Conservation (phyloP, 2,329 filamentous ascomycete species). For the Penicillium sp. region DNA sequence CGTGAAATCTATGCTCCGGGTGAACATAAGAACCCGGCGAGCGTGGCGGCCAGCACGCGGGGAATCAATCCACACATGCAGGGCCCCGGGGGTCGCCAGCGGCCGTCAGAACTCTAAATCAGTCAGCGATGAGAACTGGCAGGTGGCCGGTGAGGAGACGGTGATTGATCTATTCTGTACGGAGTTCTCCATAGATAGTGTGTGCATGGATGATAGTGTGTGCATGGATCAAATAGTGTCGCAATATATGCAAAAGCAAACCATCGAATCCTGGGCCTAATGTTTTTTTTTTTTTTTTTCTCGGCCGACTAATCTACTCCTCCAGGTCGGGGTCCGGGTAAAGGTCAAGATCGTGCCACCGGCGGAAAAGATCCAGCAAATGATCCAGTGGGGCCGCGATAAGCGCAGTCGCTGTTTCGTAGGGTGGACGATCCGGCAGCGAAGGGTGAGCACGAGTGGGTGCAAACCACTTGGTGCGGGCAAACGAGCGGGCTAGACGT, state of each 20-base stretch:
- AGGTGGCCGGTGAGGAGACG: too few species aligned
- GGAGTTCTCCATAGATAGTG: too few species aligned
- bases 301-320: neutral
- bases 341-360: slow-evolving; percentile 50
- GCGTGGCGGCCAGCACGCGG: neutral
- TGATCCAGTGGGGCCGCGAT: slow-evolving; percentile 62
- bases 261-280: too few species aligned
- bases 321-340: neutral
- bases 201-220: too few species aligned
- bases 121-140: neutral
- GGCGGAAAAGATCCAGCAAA: slow-evolving; percentile 59
- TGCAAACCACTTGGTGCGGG: slow-evolving; percentile 58
- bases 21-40: neutral
- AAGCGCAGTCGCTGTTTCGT: slow-evolving; percentile 60
- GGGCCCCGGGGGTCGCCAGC: neutral
- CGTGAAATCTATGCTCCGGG: slow-evolving; percentile 5
- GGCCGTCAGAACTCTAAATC: neutral
- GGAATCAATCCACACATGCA: neutral
- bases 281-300: too few species aligned
- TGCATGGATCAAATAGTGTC: neutral
- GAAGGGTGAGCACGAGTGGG: slow-evolving; percentile 57
- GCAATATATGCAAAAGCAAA: too few species aligned
- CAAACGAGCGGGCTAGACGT: slow-evolving; percentile 50
- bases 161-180: too few species aligned
- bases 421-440: slow-evolving; percentile 58